Evolutionary conservation across 192 early-diverging fungal genomes (phyloP).

Genomic region (Phlyctochytrium arcticum): DNA sequence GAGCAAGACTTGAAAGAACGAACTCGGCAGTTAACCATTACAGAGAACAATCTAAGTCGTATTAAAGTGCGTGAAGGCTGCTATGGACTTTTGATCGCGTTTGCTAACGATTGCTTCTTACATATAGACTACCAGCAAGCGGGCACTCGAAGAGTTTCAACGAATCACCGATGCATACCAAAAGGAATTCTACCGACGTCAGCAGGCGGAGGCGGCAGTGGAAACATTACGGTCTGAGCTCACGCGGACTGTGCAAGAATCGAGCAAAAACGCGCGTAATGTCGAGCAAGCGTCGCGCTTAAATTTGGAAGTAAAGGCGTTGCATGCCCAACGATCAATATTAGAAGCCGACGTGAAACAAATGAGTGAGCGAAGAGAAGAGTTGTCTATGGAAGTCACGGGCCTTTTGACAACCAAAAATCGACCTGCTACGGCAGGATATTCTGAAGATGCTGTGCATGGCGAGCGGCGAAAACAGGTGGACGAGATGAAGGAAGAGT

Average conservation of each 20-base stretch:
- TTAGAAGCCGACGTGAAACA: slow-evolving; percentile 9
- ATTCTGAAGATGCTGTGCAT: too few relatives aligned
- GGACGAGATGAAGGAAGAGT: background rate
- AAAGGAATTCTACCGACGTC: slow-evolving; percentile 1
- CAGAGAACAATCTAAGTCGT: background rate
- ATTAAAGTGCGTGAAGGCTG: too few relatives aligned
- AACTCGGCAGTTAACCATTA: slow-evolving; percentile 12
- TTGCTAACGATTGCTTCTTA: background rate
- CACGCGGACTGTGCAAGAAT: background rate
- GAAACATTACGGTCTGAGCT: slow-evolving; percentile 5
- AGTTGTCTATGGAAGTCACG: slow-evolving; percentile 2
- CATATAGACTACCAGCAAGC: slow-evolving; percentile 5
- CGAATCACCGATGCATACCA: background rate
- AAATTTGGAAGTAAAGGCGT: slow-evolving; percentile 1
- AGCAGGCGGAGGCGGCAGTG: slow-evolving; percentile 14
- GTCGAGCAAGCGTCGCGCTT: slow-evolving; percentile 1
- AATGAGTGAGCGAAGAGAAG: background rate
- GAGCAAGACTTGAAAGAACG: slow-evolving; percentile 16
- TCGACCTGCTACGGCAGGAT: background rate
- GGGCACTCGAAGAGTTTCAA: slow-evolving; percentile 24
- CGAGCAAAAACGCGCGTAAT: background rate
- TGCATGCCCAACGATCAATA: background rate
- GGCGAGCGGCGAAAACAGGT: too few relatives aligned
- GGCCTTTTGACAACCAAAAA: background rate
- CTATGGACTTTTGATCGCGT: too few relatives aligned